Conservation (phyloP, 495 filamentous ascomycete species). For the Xylaria acuta region DNA sequence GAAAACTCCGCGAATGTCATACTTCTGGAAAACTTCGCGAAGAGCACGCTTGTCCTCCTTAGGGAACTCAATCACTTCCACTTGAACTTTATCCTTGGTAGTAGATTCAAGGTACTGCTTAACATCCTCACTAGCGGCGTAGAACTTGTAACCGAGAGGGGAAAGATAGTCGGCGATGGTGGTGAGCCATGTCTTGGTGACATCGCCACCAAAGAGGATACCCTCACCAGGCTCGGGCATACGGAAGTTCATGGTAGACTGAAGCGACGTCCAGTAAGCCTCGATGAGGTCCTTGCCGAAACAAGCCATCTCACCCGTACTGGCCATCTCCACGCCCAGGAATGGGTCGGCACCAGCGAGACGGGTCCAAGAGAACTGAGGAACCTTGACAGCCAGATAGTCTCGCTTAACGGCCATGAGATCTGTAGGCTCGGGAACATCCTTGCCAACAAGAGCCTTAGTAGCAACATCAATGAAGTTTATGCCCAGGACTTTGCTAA, state of each 20-base stretch:
- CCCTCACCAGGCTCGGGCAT: constrained; percentile 92
- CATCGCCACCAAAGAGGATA: constrained; percentile 90
- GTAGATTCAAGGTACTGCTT: constrained; percentile 80
- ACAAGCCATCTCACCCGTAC: constrained; percentile 97
- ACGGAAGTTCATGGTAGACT: constrained; percentile 99
- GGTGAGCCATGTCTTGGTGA: constrained; percentile 65
- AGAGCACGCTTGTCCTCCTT: constrained; percentile 94
- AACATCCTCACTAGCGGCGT: constrained; percentile 78
- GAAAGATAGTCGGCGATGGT: constrained; percentile 81
- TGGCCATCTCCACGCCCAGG: constrained; percentile 96
- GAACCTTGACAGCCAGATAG: constrained; percentile 95
- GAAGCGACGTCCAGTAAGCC: constrained; percentile 95
- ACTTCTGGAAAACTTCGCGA: constrained; percentile 95
- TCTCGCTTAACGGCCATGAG: constrained; percentile 87
- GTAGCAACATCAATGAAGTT: constrained; percentile 99
- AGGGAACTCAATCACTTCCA: constrained; percentile 97
- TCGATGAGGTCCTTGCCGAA: constrained; percentile 95
- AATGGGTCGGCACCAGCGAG: constrained; percentile 98
- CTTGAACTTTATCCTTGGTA: constrained; percentile 66
- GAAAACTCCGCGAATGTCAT: constrained; percentile 94
- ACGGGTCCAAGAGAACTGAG: constrained; percentile 98
- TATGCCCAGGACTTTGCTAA: constrained; percentile 92
- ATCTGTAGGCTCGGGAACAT: constrained; percentile 86
- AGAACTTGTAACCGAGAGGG: constrained; percentile 93
- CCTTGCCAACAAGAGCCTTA: constrained; percentile 85